These are phyloP conservation scores for Sclerotinia nivalis DNA, from an alignment of 2,329 filamentous ascomycete species.

Conservation along the genomic window DNA sequence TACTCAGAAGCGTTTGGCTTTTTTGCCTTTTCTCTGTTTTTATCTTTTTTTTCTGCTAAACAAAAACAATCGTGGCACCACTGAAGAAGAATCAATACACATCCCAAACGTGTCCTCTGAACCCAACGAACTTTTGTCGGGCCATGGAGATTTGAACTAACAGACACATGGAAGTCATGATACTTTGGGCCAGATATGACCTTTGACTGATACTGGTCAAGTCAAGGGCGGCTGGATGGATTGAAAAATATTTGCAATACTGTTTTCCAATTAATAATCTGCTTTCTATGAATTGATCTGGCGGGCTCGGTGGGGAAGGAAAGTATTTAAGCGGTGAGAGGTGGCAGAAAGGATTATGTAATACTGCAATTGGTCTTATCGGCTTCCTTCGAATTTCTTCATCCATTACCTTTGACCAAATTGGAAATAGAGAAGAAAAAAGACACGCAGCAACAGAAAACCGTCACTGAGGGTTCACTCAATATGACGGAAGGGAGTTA, in stretches of 20 bases:
- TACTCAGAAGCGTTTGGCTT: no score
- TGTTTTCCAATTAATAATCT: background rate
- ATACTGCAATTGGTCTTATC: background rate
- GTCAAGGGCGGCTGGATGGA: background rate
- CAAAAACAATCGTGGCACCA: background rate
- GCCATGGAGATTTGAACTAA: background rate
- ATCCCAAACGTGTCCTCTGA: background rate
- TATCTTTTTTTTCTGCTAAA: no score
- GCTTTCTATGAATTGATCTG: background rate
- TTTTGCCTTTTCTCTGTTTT: no score
- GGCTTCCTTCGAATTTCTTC: background rate
- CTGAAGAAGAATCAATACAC: no score
- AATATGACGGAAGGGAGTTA: no score
- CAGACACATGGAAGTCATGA: background rate
- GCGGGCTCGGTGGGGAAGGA: background rate
- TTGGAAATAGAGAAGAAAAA: no score
- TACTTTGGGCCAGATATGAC: background rate
- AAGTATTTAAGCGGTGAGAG: background rate
- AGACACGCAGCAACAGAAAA: no score
- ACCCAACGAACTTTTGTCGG: background rate
- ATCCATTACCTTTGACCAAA: background rate
- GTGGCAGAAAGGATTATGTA: background rate
- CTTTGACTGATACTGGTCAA: background rate
- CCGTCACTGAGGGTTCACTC: no score
- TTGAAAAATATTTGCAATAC: background rate